These are phyloP conservation scores for Pseudozyma pruni DNA, from an alignment of 1,284 basidiomycete species.

Conservation along the genomic window DNA sequence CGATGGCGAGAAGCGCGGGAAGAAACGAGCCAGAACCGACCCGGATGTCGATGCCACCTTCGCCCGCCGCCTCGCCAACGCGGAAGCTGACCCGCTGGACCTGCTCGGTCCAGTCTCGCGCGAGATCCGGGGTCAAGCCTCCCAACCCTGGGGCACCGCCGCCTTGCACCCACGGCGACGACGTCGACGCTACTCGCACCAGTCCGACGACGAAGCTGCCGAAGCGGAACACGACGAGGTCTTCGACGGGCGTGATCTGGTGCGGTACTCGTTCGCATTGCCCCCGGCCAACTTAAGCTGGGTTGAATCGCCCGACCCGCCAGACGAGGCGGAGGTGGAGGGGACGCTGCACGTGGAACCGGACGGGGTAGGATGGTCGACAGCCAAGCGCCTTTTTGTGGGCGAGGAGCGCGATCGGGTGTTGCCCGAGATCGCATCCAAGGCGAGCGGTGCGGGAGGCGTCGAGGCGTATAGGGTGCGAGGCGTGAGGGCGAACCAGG, in stretches of 20 bases:
- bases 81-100: constrained; percentile 43
- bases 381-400: constrained; percentile 31
- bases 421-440: constrained; percentile 22
- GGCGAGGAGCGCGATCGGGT: constrained; percentile 30
- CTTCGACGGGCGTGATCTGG: constrained; percentile 25
- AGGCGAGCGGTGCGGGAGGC: constrained; percentile 1
- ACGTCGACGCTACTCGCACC: constrained; percentile 18
- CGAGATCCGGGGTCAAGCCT: constrained; percentile 40
- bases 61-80: constrained; percentile 17
- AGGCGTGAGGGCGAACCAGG: constrained; percentile 20
- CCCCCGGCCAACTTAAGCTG: constrained; percentile 32
- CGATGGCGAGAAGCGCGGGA: constrained; percentile 1
- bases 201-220: constrained; percentile 24
- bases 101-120: constrained; percentile 33
- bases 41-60: constrained; percentile 24
- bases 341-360: constrained; percentile 22
- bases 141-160: constrained; percentile 24
- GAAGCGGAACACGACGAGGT: constrained; percentile 35
- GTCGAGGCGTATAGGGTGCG: constrained; percentile 27
- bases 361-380: constrained; percentile 41
- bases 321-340: neutral
- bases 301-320: constrained; percentile 15
- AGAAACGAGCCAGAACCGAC: constrained; percentile 23
- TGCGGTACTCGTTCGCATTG: constrained; percentile 31
- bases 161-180: neutral